Conservation (phyloP, 2,329 filamentous ascomycete genomes). For the Aspergillus caelatus region DNA sequence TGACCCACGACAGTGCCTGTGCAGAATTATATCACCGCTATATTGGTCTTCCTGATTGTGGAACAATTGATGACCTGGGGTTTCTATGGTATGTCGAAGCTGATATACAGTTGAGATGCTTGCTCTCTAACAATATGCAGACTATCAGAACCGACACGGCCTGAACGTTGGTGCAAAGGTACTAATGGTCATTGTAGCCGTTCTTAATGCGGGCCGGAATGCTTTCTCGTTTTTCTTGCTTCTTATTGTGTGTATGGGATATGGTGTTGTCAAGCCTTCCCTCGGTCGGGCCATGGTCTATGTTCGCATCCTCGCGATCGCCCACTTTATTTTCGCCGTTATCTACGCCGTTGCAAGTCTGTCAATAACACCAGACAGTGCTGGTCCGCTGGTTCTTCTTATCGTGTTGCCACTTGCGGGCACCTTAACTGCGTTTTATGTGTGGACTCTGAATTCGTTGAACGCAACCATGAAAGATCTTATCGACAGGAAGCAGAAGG, state of each 20-base stretch:
- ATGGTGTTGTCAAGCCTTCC: constrained; percentile 93
- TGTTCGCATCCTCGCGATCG: constrained; percentile 85
- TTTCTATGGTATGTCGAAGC: constrained; percentile 72
- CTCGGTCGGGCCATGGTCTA: constrained; percentile 93
- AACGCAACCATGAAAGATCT: constrained; percentile 95
- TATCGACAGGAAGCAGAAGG: constrained; percentile 88
- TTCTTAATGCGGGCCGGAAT: constrained; percentile 91
- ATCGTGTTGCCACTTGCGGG: constrained; percentile 90
- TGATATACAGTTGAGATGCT: neutral
- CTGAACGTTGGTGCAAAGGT: constrained; percentile 81
- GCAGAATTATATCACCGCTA: constrained; percentile 98
- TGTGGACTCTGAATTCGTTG: constrained; percentile 96
- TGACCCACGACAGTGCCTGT: constrained; percentile 70
- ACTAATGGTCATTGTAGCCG: constrained; percentile 85
- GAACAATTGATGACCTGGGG: constrained; percentile 99
- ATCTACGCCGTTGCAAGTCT: constrained; percentile 91
- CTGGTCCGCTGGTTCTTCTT: constrained; percentile 85
- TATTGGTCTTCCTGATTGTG: constrained; percentile 87
- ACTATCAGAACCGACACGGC: constrained; percentile 90
- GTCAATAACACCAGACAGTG: constrained; percentile 83
- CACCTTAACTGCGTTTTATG: constrained; percentile 94
- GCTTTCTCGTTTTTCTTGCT: constrained; percentile 98
- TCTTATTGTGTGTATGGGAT: constrained; percentile 98
- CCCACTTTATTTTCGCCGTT: constrained; percentile 92
- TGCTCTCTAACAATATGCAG: constrained; percentile 52